Evolutionary conservation across 352 stramenopile genomes (phyloP), one percentile per base, ranked within the genome.

Genomic region (Phytophthora macrochlamydospora): DNA sequence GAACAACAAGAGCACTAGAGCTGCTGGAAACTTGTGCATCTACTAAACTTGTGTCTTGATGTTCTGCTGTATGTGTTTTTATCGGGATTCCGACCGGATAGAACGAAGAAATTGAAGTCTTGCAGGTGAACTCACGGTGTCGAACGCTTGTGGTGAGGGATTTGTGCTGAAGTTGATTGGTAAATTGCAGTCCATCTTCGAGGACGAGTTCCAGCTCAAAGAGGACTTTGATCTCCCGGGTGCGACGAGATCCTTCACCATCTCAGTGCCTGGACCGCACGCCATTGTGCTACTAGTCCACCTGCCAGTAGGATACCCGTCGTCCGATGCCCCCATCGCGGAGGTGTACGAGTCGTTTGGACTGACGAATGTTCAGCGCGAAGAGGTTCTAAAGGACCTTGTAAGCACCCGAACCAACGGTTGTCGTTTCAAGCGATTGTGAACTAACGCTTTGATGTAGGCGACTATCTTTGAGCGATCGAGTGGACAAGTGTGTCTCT

Each of bases 311-410:
- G 79, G 74, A 50, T 96, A 96, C 35, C 88, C 88, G 37, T 87
- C 79, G 28, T 70, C 58, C 0, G 87, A 94, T 45, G 66, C 86
- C 11, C 88, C 88, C 6, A 71, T 96, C 53, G 86, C 84, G 28
- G 75, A 92, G 69, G 78, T 96, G 1, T 89, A 92, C 70, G 87
- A 96, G 52, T 94, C 85, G 2, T 90, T 93, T 14, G 88, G 88
- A 5, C 75, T 94, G 24, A 92, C 82, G 31, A 89, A 92, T 31
- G 55, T 66, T 14, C 78, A 94, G 45, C 71, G 86, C 51, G 71
- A 89, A 13, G 72, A 79, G 31, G 91, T 94, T 42, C 45, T 94
- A 48, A 52, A 81, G 13, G 77, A 89, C 35, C 57, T 95, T 56
- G 87, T 93, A 52, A 48, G 57, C 59, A 48, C 12, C 8, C 40